Base-by-base conservation (phyloP, 108 stramenopile genomes). In the Mayamaea pseudoterrestris region DNA sequence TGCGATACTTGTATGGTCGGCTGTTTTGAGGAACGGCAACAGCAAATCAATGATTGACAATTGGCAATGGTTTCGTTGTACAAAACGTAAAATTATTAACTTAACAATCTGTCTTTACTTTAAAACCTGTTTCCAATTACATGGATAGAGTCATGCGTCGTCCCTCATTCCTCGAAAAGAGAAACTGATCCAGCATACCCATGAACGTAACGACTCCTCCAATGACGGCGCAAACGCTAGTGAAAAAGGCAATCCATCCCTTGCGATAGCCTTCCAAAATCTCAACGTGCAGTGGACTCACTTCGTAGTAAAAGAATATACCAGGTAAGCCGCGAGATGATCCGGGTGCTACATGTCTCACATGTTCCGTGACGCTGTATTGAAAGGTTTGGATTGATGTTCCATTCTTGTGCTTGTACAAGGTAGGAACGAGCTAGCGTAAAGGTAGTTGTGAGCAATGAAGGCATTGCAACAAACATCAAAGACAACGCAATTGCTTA, bases 281-380 rank as follows among this genome's bases (percentile, higher is more conserved):
- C 35, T 82, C 68, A 6, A 93, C 93, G 52, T 94, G 93, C 46
- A 98, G 47, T 4, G 97, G 85, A 6, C 76, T 78, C 5, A 96
- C 78, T 68, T 98, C 94, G 65, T 98, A 98, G 53, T 90, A 93
- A 70, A 98, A 94, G 57, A 93, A 98, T 6, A 98, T 90, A 9
- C 97, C 95, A 4, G 95, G 97, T 21, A 98, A 44, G 13, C 94
- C 97, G 30, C 90, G 69, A 21, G 66, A 66, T 18, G 67, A 54
- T 27, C 97, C 97, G 6, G 93, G 90, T 23, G 71, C 67, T 3
- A 96, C 89, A 66, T 96, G 97, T 20, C 93, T 63, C 41, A 93
- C 61, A 62, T 98, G 97, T 46, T 98, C 97, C 50, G 97, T 96
- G 23, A 96, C 97, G 30, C 79, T 76, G 70, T 90, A 98, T 68